A percentile compares a stretch with the other conserved stretches of the same genome.
phyloP scores from a whole-genome alignment of 2,329 filamentous ascomycete species.

The Claviceps spartinae region DNA sequence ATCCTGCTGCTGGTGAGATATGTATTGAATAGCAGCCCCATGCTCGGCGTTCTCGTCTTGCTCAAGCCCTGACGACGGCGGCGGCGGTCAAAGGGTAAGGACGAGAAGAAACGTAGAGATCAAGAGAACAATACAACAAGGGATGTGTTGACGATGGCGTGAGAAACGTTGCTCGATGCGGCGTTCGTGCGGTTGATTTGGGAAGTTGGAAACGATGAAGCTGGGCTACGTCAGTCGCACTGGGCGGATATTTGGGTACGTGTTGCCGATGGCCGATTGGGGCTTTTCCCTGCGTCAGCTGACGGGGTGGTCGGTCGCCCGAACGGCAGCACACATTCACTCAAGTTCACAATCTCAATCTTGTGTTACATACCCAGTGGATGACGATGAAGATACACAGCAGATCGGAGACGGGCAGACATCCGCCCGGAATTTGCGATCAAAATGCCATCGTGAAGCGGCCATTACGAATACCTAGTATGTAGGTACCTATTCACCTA shows the following conservation, averaged over 20 bases:
- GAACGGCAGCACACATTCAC: not conserved
- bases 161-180: not conserved
- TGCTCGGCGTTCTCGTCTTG: slow-evolving; percentile 20
- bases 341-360: not conserved
- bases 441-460: no score
- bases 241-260: not conserved
- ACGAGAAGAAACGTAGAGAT: not conserved
- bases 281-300: not conserved
- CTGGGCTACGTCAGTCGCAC: slow-evolving; percentile 1
- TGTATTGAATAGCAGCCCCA: slow-evolving; percentile 85
- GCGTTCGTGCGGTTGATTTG: not conserved
- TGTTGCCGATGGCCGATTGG: not conserved
- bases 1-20: slow-evolving; percentile 80
- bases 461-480: no score
- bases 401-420: no score
- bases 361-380: no score
- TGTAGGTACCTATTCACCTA: no score
- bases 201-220: not conserved
- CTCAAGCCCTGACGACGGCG: not conserved
- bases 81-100: not conserved
- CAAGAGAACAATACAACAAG: not conserved
- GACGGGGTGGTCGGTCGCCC: not conserved
- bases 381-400: no score
- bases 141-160: not conserved
- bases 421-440: no score